Percentiles rank a stretch among this genome's conserved stretches.
phyloP scores from a whole-genome alignment of 805 yeast species.

The Wickerhamomyces mucosus region DNA sequence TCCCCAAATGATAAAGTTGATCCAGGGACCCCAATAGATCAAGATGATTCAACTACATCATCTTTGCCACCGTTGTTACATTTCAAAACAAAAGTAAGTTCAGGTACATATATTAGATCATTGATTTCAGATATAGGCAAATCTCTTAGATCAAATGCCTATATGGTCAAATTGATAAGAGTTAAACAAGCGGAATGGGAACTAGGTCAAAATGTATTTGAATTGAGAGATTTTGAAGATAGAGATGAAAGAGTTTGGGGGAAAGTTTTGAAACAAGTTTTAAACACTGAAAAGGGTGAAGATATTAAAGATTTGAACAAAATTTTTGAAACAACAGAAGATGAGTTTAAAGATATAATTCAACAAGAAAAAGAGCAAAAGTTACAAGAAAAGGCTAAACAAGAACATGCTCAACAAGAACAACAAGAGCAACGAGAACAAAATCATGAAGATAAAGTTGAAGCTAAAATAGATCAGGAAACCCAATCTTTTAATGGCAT shows the following conservation, averaged over 20 bases:
- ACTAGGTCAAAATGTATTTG: conserved; percentile 58
- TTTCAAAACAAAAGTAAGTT: conserved; percentile 71
- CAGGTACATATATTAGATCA: conserved; percentile 93
- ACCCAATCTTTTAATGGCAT: too few relatives aligned
- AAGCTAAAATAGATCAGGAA: too few relatives aligned
- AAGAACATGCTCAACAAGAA: too few relatives aligned
- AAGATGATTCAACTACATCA: conserved; percentile 22
- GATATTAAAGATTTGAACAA: conserved; percentile 26
- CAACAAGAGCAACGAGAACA: too few relatives aligned
- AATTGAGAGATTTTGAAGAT: conserved; percentile 53
- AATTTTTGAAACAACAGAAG: conserved; percentile 26
- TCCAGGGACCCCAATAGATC: conserved; percentile 29
- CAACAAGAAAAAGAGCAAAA: conserved; percentile 2
- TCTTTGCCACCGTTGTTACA: conserved; percentile 54
- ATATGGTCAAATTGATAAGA: conserved; percentile 79
- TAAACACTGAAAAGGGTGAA: conserved; percentile 32
- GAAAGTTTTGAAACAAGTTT: conserved; percentile 44
- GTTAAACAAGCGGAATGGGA: conserved; percentile 79
- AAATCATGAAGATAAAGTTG: too few relatives aligned
- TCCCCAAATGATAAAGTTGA: conserved; percentile 31
- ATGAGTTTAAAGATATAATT: conserved; percentile 7
- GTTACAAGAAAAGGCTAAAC: too few relatives aligned
- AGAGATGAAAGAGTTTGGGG: conserved; percentile 63
- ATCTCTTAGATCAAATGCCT: conserved; percentile 70
- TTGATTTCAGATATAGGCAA: conserved; percentile 82